phyloP scores from a whole-genome alignment of 2,329 filamentous ascomycete species.

The Calonectria henricotiae region DNA sequence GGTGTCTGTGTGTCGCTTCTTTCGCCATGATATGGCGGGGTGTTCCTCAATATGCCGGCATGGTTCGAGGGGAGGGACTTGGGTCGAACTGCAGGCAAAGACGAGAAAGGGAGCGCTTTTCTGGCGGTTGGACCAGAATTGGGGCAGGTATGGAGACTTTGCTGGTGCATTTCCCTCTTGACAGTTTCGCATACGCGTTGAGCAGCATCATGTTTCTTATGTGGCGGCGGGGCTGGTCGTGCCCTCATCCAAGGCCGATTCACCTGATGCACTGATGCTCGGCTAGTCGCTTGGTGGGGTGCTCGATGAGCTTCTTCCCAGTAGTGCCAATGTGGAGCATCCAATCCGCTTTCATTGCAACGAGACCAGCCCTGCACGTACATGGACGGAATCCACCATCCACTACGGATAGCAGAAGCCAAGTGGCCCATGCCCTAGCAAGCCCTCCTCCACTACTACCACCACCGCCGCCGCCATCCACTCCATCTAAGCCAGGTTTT shows the following conservation, averaged over 20 bases:
- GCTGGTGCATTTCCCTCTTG: background rate
- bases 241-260: constrained; percentile 36
- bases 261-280: constrained; percentile 50
- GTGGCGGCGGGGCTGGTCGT: constrained; percentile 35
- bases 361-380: constrained; percentile 50
- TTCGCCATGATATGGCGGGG: constrained; percentile 22
- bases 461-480: constrained; percentile 32
- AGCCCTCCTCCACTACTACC: constrained; percentile 20
- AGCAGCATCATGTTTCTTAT: constrained; percentile 22
- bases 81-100: constrained; percentile 17
- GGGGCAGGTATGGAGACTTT: constrained; percentile 8
- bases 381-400: constrained; percentile 45
- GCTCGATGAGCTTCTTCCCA: constrained; percentile 49
- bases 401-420: constrained; percentile 3
- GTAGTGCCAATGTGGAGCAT: constrained; percentile 49
- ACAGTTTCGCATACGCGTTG: background rate
- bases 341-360: constrained; percentile 54
- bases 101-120: constrained; percentile 40
- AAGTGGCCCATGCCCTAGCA: constrained; percentile 7
- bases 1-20: constrained; percentile 13
- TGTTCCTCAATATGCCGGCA: constrained; percentile 31
- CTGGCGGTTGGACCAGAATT: background rate
- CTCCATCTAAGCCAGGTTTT: constrained; percentile 26
- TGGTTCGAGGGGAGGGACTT: constrained; percentile 31
- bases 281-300: constrained; percentile 48